phyloP scores from a whole-genome alignment of 495 filamentous ascomycete species.

The Penicillium argentinense region DNA sequence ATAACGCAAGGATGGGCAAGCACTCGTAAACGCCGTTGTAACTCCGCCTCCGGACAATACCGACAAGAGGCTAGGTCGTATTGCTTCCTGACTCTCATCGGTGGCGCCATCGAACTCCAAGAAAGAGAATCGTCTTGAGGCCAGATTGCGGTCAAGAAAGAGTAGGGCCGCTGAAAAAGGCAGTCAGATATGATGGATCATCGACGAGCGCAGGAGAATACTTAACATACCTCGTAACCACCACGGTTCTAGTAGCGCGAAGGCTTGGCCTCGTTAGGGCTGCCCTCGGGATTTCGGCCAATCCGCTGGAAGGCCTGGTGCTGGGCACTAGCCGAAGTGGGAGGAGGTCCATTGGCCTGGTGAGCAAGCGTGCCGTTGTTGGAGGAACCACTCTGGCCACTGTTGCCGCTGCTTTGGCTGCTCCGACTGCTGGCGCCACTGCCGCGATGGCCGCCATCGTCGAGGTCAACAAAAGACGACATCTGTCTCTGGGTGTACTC shows the following conservation, averaged over 20 bases:
- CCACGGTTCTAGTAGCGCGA: constrained; percentile 13
- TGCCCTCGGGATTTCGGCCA: neutral
- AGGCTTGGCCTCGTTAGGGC: constrained; percentile 9
- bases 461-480: constrained; percentile 36
- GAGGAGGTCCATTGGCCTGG: constrained; percentile 19
- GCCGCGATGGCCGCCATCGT: constrained; percentile 17
- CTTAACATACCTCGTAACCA: constrained; percentile 11
- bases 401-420: constrained; percentile 35
- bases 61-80: too few species aligned
- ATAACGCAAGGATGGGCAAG: constrained; percentile 21
- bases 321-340: constrained; percentile 9
- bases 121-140: constrained; percentile 4
- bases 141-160: constrained; percentile 2
- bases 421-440: constrained; percentile 27
- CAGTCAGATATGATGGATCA: neutral
- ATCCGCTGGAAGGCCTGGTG: neutral
- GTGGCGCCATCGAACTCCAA: constrained; percentile 12
- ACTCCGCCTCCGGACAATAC: constrained; percentile 12
- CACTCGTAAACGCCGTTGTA: constrained; percentile 19
- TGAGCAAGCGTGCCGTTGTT: constrained; percentile 16
- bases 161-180: neutral
- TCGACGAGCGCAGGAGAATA: neutral
- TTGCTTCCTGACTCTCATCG: too few species aligned
- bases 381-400: constrained; percentile 29
- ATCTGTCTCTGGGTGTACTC: constrained; percentile 48